Conservation (phyloP, 768 basidiomycete genomes). For the Pleurotus eryngii region DNA sequence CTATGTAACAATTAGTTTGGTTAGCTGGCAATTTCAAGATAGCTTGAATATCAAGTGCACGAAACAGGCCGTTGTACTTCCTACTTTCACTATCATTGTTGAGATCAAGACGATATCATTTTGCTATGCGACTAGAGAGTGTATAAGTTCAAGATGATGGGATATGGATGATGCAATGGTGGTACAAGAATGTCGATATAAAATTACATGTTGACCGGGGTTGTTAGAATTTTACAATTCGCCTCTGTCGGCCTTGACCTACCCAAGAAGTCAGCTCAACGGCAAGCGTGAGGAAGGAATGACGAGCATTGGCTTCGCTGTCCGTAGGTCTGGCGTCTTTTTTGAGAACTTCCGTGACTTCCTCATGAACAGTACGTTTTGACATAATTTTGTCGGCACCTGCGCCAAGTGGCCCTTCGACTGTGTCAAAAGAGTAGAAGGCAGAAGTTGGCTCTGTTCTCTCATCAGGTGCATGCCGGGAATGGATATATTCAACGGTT, state of each 20-base stretch:
- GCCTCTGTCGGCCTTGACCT: conserved; percentile 26
- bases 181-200: neutral
- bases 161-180: no score
- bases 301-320: conserved; percentile 29
- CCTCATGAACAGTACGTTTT: conserved; percentile 23
- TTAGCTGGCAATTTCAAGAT: conserved; percentile 1
- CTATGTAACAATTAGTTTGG: neutral
- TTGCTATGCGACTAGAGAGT: no score
- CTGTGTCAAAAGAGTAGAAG: conserved; percentile 37
- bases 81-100: no score
- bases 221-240: neutral
- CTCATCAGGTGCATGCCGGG: conserved; percentile 35
- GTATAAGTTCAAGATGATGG: no score
- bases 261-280: neutral
- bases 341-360: conserved; percentile 15
- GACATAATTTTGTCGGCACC: conserved; percentile 24
- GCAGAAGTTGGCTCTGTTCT: conserved; percentile 30
- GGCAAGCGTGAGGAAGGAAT: neutral
- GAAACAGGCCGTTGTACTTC: no score
- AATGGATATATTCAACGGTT: conserved; percentile 40
- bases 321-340: conserved; percentile 19
- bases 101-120: no score
- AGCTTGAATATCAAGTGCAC: no score
- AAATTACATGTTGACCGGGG: neutral
- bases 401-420: conserved; percentile 42